phyloP scores from a whole-genome alignment of 2,329 filamentous ascomycete genomes.

The Atkinsonella texensis region DNA sequence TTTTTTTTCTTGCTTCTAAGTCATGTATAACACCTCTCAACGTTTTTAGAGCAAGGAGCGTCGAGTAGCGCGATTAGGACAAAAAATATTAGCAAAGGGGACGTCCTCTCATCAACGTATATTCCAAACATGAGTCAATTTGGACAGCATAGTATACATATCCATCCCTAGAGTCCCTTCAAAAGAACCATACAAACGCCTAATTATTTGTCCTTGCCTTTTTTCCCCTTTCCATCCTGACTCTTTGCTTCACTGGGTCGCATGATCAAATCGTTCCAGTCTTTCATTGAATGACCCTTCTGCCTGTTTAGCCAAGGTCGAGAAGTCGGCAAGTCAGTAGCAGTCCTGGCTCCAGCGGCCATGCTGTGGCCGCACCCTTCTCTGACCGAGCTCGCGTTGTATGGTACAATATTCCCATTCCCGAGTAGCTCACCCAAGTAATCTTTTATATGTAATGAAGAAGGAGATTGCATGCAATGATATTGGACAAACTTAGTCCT shows the following conservation, averaged over 20 bases:
- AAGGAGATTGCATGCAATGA: background rate
- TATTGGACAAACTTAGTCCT: background rate
- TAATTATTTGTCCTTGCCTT: background rate
- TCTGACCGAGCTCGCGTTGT: background rate
- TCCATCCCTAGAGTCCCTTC: background rate
- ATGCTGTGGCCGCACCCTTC: background rate
- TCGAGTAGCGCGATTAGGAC: background rate
- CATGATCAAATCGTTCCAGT: background rate
- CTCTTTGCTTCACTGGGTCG: background rate
- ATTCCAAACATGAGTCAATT: conserved; percentile 1
- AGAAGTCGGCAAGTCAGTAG: background rate
- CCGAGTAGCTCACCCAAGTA: background rate
- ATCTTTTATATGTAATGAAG: background rate
- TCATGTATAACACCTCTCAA: conserved; percentile 2
- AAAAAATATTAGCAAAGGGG: background rate
- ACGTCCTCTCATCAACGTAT: background rate
- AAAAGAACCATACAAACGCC: conserved; percentile 1
- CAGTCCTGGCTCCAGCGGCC: background rate
- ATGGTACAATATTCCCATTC: background rate
- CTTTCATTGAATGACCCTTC: background rate
- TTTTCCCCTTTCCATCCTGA: background rate
- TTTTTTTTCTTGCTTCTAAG: background rate
- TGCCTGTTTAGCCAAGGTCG: background rate
- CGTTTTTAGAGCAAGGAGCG: background rate
- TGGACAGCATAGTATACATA: conserved; percentile 1